Conservation (phyloP, 306 rosid species). For the Bauhinia variegata region DNA sequence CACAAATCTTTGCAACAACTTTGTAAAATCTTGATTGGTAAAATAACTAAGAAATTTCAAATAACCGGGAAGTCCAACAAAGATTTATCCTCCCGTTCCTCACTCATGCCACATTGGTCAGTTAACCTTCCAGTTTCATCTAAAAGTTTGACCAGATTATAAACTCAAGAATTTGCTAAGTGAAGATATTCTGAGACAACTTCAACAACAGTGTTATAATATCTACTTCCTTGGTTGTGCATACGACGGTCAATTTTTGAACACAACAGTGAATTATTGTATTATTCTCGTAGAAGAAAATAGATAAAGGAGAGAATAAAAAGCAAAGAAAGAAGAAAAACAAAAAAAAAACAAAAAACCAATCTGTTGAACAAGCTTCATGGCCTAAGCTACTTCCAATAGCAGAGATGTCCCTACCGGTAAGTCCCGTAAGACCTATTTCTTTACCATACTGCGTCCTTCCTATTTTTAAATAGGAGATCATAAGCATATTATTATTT, state of each 20-base stretch:
- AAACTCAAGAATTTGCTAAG: slow-evolving; percentile 9
- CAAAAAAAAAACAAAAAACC: neutral
- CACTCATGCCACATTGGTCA: slow-evolving; percentile 15
- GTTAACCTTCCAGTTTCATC: slow-evolving; percentile 25
- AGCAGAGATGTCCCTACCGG: slow-evolving; percentile 12
- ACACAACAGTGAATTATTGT: neutral
- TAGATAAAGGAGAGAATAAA: neutral
- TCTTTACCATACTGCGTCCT: neutral
- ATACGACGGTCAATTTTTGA: neutral
- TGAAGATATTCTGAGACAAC: neutral
- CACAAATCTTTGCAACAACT: slow-evolving; percentile 11
- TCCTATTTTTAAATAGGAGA: slow-evolving; percentile 20
- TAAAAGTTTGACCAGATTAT: neutral
- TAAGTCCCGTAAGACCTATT: slow-evolving; percentile 7
- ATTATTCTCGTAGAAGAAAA: slow-evolving; percentile 11
- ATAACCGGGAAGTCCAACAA: neutral
- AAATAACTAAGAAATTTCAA: slow-evolving; percentile 12
- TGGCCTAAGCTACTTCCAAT: slow-evolving; percentile 16
- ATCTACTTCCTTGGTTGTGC: slow-evolving; percentile 8
- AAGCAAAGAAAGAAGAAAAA: neutral
- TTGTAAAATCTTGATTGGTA: neutral
- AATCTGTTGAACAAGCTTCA: neutral
- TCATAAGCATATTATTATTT: neutral
- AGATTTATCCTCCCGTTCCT: neutral
- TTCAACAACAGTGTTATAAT: neutral